Percentiles rank a stretch among this genome's conserved stretches.
Evolutionary conservation across 2,329 filamentous ascomycete species (phyloP).

Genomic region (Microcyclosporella mali): DNA sequence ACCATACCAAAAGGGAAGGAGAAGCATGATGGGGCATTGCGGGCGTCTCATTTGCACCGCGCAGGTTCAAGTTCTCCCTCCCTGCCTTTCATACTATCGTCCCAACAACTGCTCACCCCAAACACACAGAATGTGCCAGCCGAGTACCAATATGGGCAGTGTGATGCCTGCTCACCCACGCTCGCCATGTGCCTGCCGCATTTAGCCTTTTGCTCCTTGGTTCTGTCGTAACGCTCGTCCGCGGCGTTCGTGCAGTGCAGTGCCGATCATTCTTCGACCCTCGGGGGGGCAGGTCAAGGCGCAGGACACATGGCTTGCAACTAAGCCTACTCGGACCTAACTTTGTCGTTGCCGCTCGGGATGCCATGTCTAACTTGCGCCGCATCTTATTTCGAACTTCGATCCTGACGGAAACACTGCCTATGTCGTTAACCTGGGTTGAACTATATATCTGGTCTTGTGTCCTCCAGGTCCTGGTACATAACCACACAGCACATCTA

Average conservation of each 20-base stretch:
- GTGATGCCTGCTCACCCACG: background rate
- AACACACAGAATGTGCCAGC: background rate
- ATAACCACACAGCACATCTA: conserved; percentile 5
- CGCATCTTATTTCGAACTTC: background rate
- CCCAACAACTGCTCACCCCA: no score
- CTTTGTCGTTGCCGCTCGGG: conserved; percentile 8
- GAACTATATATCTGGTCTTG: conserved; percentile 7
- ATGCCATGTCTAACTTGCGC: conserved; percentile 9
- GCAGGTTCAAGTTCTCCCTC: no score
- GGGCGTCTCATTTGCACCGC: no score
- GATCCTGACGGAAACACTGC: no score
- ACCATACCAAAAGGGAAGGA: no score
- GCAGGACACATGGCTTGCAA: conserved; percentile 5
- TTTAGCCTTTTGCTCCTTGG: conserved; percentile 10
- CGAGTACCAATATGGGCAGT: background rate
- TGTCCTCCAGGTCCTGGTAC: background rate
- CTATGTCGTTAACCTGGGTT: background rate
- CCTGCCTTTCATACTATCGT: no score
- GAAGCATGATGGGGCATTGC: no score
- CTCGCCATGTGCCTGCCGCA: conserved; percentile 11
- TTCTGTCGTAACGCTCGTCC: background rate
- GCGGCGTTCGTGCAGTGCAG: background rate
- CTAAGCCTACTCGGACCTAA: conserved; percentile 8
- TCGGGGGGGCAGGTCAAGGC: background rate
- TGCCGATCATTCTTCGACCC: conserved; percentile 10